These are phyloP conservation scores for Physocladia obscura DNA, from an alignment of 192 early-diverging fungal species.

Conservation along the genomic window DNA sequence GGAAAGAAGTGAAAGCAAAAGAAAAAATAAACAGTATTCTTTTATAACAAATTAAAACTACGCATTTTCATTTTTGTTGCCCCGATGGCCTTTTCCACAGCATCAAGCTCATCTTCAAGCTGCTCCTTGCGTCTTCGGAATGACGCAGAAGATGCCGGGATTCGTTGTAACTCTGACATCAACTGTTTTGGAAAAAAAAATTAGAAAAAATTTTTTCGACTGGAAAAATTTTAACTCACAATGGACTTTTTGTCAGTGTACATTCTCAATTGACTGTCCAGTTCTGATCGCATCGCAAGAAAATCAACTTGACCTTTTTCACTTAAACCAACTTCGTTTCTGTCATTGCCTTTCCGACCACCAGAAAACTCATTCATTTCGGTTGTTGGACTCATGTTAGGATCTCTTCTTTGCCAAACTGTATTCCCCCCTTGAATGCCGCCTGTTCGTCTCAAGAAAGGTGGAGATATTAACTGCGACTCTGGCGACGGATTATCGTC, in stretches of 20 bases:
- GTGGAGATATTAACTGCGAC: too few species aligned
- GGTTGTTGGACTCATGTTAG: too few species aligned
- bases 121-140: constrained; percentile 10
- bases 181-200: background rate
- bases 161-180: constrained; percentile 13
- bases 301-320: constrained; percentile 6
- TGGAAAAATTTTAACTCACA: constrained; percentile 5
- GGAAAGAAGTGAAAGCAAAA: constrained; percentile 28
- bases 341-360: too few species aligned
- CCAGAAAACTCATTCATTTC: too few species aligned
- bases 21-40: background rate
- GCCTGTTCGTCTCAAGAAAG: too few species aligned
- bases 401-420: too few species aligned
- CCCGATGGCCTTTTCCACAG: constrained; percentile 21
- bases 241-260: constrained; percentile 3
- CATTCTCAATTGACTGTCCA: constrained; percentile 6
- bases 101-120: constrained; percentile 24
- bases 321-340: too few species aligned
- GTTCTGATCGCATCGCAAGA: constrained; percentile 2
- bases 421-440: too few species aligned
- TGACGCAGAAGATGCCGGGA: constrained; percentile 2
- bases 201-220: background rate
- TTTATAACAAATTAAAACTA: constrained; percentile 6
- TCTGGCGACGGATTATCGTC: too few species aligned
- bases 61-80: constrained; percentile 16